Evolutionary conservation across 768 basidiomycete genomes (phyloP), one percentile per base, ranked within the genome.

Genomic region (Termitomyces sp.): DNA sequence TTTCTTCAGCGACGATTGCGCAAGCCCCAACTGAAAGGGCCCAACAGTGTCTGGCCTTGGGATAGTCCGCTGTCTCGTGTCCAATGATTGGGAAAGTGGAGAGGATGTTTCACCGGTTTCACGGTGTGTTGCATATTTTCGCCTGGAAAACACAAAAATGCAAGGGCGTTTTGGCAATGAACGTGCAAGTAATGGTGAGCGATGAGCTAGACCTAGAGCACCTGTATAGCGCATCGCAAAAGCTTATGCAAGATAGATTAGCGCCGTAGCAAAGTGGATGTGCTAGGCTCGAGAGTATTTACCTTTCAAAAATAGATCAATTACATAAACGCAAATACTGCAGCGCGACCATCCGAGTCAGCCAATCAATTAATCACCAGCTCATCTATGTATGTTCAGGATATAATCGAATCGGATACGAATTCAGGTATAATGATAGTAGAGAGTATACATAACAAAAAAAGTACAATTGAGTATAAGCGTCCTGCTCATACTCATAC

Each of bases 11-110:
- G 86, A 73, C 5, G 80, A 77, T 51, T 82, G 85, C 9, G 84
- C 79, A 53, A 90, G 74, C 2, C 90, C 89, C 1, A 93, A 77
- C 59, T 85, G 85, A 64, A 93, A 93, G 24, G 92, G 91, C 2
- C 92, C 92, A 50, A 87, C 85, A 30, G 80, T 77, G 60, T 88
- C 88, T 58, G 82, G 79, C 62, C 77, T 76, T 50, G 72, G 69
- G 24, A 72, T 67, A 26, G 71, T 54, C 33, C 75, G 72, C 56
- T 79, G 82, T 65, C 76, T 83, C 60, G 83, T 82, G 69, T 89
- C 84, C 53, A 90, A 78, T 10, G 87, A 78, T 60, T 85, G 82
- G 27, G 84, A 82, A 51, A 93, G 81, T 14, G 83, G 67, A 33
- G 83, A 77, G 26, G 85, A 79, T 43, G 77, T 68, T 36, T 71